Percentiles rank a stretch among this genome's conserved stretches.
Evolutionary conservation across 1,284 basidiomycete genomes (phyloP).

Genomic region (Microbotryum lychnidis-dioicae): DNA sequence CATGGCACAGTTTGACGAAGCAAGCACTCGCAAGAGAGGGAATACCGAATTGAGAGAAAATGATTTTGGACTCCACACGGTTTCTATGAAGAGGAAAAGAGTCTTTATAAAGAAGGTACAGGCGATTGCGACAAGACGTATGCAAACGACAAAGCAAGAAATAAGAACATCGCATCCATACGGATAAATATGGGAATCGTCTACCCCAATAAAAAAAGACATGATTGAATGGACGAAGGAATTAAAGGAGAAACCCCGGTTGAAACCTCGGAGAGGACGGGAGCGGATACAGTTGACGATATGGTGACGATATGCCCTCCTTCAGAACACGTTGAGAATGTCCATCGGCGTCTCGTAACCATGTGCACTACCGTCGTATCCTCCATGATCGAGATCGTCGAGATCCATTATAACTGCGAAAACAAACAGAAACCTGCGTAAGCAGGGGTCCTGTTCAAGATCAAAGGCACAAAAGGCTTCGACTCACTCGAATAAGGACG

Average conservation of each 20-base stretch:
- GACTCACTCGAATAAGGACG: constrained; percentile 7
- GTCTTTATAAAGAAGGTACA: background rate
- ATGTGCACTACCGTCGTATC: constrained; percentile 3
- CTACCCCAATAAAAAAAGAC: too few relatives aligned
- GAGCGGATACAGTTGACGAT: background rate
- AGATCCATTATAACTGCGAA: background rate
- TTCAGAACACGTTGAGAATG: constrained; percentile 13
- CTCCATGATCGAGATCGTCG: background rate
- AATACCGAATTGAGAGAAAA: too few relatives aligned
- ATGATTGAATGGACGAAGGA: background rate
- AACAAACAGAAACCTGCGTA: background rate
- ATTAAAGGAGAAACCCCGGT: too few relatives aligned
- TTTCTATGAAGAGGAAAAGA: background rate
- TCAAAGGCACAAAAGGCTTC: background rate
- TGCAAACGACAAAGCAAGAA: too few relatives aligned
- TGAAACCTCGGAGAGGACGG: background rate
- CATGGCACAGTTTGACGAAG: too few relatives aligned
- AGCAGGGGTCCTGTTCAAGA: background rate
- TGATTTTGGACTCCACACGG: too few relatives aligned
- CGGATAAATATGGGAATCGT: too few relatives aligned
- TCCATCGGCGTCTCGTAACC: constrained; percentile 23
- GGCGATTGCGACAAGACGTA: background rate
- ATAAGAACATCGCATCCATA: too few relatives aligned
- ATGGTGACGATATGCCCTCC: background rate
- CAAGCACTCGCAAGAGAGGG: too few relatives aligned